Base-by-base conservation (phyloP, 495 filamentous ascomycete genomes). In the Aspergillus sparsus region DNA sequence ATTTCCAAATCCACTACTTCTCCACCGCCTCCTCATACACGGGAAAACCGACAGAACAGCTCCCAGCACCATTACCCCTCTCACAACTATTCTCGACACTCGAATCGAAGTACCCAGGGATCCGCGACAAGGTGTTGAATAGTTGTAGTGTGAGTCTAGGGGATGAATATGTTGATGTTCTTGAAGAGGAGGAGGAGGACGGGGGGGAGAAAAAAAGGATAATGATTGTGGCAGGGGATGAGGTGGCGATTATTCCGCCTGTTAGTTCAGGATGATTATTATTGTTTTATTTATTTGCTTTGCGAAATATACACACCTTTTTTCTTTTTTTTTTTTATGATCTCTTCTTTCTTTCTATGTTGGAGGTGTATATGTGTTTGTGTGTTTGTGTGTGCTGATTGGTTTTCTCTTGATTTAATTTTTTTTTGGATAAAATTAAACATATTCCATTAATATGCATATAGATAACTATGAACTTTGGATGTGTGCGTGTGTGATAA, bases 221-320 rank as follows among this genome's bases (percentile, higher is more conserved):
- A 6, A 70, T 87, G 45, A 90, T 98, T 60, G 67, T 87, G 57
- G 83, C 80, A 18, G 93, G 92, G 15, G 90, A 94, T 65, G 94
- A 98, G 74, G 91, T 98, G 47, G 95, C 89, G 10, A 87, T 98
- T 47, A 97, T 98, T 61, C 94, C 94, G 34, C 94, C 94, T n/a
- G 94, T 98, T 52, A 98, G 94, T 79, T 80, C 77, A 46, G 77
- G 77, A 21, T 80, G 63, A 69, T 51, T 55, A 51, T 49, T 10
- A 10, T 36, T 35, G 2, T 35, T 33, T 44, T 58, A 2, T 61
- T n/a, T 27, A 27, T 27, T 27, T 27, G 3, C 21, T 27, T 27
- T 27, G 21, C 21, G 3, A 27, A 10, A 21, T 47, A 47, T 16
- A 16, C 5, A 46, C 15, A 6, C 12, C 21, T 18, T 10, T 1